Conservation (phyloP, 176 grass and related monocot species). For the Otatea glauca region DNA sequence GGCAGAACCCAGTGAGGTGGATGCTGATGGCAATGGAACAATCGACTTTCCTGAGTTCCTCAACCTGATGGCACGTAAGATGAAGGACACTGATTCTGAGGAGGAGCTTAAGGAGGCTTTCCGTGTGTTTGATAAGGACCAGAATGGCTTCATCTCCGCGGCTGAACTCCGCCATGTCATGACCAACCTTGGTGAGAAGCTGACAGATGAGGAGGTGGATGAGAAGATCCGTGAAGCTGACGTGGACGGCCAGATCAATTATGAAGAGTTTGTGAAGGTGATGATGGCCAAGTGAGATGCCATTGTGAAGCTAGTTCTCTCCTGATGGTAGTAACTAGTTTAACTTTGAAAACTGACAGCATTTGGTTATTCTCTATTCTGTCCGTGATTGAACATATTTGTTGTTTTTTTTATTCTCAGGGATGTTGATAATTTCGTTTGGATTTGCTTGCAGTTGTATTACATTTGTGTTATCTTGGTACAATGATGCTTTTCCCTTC, state of each 20-base stretch:
- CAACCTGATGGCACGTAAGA: constrained; percentile 55
- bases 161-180: constrained; percentile 61
- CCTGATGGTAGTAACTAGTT: constrained; percentile 54
- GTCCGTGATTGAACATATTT: constrained; percentile 7
- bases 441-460: constrained; percentile 7
- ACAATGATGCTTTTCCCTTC: constrained; percentile 24
- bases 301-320: constrained; percentile 43
- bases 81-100: constrained; percentile 53
- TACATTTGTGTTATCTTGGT: constrained; percentile 28
- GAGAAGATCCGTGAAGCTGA: constrained; percentile 55
- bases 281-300: constrained; percentile 59
- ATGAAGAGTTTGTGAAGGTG: constrained; percentile 60
- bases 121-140: constrained; percentile 56
- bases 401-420: constrained; percentile 36
- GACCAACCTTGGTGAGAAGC: constrained; percentile 63
- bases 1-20: constrained; percentile 59
- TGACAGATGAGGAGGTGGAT: constrained; percentile 54
- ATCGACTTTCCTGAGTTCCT: constrained; percentile 60
- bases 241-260: constrained; percentile 53
- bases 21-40: constrained; percentile 54
- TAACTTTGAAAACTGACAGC: constrained; percentile 48
- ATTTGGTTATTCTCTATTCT: constrained; percentile 38
- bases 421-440: constrained; percentile 35
- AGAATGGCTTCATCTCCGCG: constrained; percentile 52
- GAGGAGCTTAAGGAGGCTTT: constrained; percentile 62